Percentiles rank a stretch among this genome's conserved stretches.
Evolutionary conservation across 2,329 filamentous ascomycete genomes (phyloP).

Genomic region (Coniochaeta sp.): DNA sequence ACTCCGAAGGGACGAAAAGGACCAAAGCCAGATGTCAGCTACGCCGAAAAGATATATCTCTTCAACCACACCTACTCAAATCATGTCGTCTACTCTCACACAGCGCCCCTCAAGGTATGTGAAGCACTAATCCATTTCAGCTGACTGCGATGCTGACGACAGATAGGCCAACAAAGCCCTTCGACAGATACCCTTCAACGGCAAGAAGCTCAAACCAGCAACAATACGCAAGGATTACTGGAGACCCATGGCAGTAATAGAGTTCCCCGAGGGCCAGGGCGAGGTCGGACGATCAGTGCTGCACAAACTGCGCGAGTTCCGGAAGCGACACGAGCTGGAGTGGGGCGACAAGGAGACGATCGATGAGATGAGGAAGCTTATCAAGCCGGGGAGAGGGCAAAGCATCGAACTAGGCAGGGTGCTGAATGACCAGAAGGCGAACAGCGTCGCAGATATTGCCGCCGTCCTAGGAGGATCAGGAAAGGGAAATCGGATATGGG

Average conservation of each 20-base stretch:
- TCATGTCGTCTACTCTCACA: conserved; percentile 46
- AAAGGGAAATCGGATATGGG: conserved; percentile 40
- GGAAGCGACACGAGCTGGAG: conserved; percentile 52
- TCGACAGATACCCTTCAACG: conserved; percentile 49
- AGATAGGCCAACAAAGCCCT: conserved; percentile 19
- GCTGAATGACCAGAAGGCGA: conserved; percentile 54
- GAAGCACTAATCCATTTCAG: neutral
- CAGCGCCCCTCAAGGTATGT: conserved; percentile 36
- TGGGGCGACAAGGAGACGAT: conserved; percentile 38
- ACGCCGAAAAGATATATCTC: conserved; percentile 53
- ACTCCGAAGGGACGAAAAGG: conserved; percentile 9
- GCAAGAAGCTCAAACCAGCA: conserved; percentile 58
- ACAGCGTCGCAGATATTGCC: conserved; percentile 57
- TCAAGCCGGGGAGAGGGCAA: conserved; percentile 12
- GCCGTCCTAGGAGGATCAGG: conserved; percentile 45
- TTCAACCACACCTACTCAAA: conserved; percentile 42
- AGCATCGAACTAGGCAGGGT: conserved; percentile 38
- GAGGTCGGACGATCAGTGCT: conserved; percentile 51
- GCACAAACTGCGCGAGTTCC: conserved; percentile 59
- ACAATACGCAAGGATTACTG: conserved; percentile 63
- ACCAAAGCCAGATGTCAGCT: conserved; percentile 23
- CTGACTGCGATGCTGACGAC: neutral
- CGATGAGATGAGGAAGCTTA: conserved; percentile 30
- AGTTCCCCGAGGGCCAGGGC: conserved; percentile 45
- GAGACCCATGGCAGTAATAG: conserved; percentile 52